Evolutionary conservation across 768 basidiomycete species (phyloP).

Genomic region (Mrakia frigida): DNA sequence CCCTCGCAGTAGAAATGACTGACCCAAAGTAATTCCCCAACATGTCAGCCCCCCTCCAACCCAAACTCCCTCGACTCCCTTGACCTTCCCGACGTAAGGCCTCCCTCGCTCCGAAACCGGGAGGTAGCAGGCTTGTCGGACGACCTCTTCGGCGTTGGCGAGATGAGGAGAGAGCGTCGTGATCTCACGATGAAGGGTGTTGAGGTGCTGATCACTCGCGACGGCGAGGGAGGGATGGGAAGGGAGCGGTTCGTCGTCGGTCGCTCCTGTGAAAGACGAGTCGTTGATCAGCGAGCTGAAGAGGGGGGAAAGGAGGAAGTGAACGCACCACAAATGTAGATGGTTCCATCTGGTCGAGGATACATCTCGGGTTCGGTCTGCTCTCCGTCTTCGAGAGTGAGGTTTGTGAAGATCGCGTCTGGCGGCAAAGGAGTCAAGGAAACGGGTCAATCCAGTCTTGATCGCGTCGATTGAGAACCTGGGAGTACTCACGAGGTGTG

Average conservation of each 20-base stretch:
- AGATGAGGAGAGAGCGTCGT: constrained; percentile 41
- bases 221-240: constrained; percentile 64
- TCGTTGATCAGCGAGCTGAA: constrained; percentile 48
- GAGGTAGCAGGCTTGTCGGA: constrained; percentile 69
- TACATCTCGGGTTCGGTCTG: constrained; percentile 48
- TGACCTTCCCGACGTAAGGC: constrained; percentile 67
- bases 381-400: constrained; percentile 15
- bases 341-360: constrained; percentile 42
- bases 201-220: constrained; percentile 56
- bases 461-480: background rate
- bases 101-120: constrained; percentile 60
- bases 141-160: constrained; percentile 47
- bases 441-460: background rate
- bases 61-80: constrained; percentile 59
- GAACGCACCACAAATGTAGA: constrained; percentile 34
- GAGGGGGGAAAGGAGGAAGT: background rate
- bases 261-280: constrained; percentile 57
- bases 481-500: constrained; percentile 27
- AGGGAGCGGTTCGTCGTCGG: constrained; percentile 67
- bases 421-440: background rate
- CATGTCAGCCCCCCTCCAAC: constrained; percentile 75
- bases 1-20: too few species aligned
- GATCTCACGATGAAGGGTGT: constrained; percentile 47
- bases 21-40: constrained; percentile 51
- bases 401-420: constrained; percentile 29